These are phyloP conservation scores for Trametes meyenii DNA, from an alignment of 768 basidiomycete genomes.

Conservation along the genomic window DNA sequence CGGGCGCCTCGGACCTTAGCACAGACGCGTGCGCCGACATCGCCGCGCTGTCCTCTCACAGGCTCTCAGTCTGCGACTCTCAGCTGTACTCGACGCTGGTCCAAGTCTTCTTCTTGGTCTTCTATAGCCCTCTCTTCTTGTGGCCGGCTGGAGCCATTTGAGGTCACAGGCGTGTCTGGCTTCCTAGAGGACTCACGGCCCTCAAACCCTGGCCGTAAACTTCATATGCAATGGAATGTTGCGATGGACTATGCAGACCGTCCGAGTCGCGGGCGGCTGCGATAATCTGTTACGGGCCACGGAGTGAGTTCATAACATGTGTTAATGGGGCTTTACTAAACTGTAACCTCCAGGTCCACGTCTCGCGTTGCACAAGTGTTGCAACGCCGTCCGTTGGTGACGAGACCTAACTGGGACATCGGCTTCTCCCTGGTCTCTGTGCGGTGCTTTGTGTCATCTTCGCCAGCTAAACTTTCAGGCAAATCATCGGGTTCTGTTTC, in stretches of 20 bases:
- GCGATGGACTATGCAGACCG: conserved; percentile 66
- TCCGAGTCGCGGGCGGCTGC: conserved; percentile 47
- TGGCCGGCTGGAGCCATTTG: too few species aligned
- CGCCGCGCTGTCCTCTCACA: background rate
- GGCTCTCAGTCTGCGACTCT: background rate
- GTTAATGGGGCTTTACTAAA: background rate
- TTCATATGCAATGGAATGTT: conserved; percentile 74
- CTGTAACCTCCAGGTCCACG: too few species aligned
- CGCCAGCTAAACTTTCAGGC: background rate
- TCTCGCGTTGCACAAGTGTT: too few species aligned
- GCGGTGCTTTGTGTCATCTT: background rate
- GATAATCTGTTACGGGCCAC: conserved; percentile 21
- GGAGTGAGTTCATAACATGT: background rate
- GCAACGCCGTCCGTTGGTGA: too few species aligned
- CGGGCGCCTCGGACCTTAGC: background rate
- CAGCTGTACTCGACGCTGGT: background rate
- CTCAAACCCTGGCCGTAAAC: conserved; percentile 1
- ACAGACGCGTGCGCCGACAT: background rate
- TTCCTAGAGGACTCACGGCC: background rate
- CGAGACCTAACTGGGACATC: too few species aligned
- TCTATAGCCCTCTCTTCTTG: background rate
- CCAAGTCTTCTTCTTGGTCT: background rate
- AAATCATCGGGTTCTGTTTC: too few species aligned
- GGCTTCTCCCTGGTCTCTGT: background rate
- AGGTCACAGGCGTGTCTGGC: too few species aligned